phyloP scores from a whole-genome alignment of 805 yeast genomes.

The Nakazawaea wickerhamii region DNA sequence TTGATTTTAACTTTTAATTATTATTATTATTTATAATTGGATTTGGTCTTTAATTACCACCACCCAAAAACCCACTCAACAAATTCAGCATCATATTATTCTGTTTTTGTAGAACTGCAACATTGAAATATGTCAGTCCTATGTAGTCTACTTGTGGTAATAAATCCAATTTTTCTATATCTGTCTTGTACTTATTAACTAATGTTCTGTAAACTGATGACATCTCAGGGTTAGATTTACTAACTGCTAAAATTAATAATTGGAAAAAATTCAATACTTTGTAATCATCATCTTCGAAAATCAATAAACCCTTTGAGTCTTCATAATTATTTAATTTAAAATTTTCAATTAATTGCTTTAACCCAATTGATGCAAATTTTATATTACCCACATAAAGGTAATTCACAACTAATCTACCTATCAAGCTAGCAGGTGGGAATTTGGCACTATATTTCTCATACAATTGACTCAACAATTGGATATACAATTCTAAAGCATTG shows the following conservation, averaged over 20 bases:
- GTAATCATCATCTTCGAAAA: constrained; percentile 24
- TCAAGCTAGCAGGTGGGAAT: constrained; percentile 22
- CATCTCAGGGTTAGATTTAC: constrained; percentile 34
- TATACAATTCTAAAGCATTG: constrained; percentile 20
- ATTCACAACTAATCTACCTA: constrained; percentile 62
- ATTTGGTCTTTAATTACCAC: no score
- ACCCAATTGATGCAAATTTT: constrained; percentile 47
- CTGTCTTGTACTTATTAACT: constrained; percentile 33
- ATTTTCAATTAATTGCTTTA: constrained; percentile 29
- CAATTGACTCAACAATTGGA: constrained; percentile 30
- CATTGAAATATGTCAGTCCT: constrained; percentile 25
- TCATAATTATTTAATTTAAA: constrained; percentile 21
- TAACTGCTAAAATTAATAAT: constrained; percentile 55
- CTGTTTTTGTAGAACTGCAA: constrained; percentile 38
- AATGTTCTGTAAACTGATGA: constrained; percentile 35
- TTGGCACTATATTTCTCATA: constrained; percentile 32
- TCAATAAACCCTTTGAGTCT: constrained; percentile 2
- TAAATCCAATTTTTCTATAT: constrained; percentile 18
- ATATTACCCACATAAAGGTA: constrained; percentile 66
- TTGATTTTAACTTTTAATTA: background rate
- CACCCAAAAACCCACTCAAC: constrained; percentile 67
- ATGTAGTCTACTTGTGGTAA: constrained; percentile 24
- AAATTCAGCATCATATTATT: constrained; percentile 59
- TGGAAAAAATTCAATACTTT: constrained; percentile 65
- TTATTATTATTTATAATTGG: constrained; percentile 1